phyloP scores from a whole-genome alignment of 1,284 basidiomycete species.

The Rhodotorula sp. region DNA sequence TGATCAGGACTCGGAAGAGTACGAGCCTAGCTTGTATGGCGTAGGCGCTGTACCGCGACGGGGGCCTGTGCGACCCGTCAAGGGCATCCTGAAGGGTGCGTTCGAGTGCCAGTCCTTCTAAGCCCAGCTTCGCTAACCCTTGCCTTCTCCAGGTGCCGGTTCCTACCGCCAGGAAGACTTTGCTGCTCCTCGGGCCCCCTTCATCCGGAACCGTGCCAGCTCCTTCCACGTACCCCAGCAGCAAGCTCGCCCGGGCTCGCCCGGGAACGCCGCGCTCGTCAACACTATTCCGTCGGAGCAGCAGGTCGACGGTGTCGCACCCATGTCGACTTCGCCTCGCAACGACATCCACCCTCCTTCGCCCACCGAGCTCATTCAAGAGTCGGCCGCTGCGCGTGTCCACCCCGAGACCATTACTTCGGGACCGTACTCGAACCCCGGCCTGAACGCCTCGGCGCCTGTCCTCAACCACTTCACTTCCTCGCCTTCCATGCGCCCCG shows the following conservation, averaged over 20 bases:
- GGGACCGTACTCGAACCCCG: constrained; percentile 62
- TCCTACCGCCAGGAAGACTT: constrained; percentile 41
- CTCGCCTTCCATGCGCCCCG: constrained; percentile 28
- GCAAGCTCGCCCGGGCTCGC: constrained; percentile 27
- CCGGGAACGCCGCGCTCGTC: constrained; percentile 36
- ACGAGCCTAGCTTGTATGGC: constrained; percentile 59
- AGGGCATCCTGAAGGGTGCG: constrained; percentile 83
- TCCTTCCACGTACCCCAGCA: constrained; percentile 49
- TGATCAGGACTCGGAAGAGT: constrained; percentile 53
- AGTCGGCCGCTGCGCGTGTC: constrained; percentile 15
- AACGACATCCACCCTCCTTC: constrained; percentile 30
- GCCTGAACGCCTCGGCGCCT: constrained; percentile 76
- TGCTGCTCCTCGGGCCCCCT: constrained; percentile 21
- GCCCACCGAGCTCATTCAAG: constrained; percentile 6
- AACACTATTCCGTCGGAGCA: constrained; percentile 38
- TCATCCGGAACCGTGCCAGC: constrained; percentile 47
- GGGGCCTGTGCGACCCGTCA: constrained; percentile 53
- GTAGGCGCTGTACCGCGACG: constrained; percentile 56
- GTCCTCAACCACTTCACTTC: constrained; percentile 58
- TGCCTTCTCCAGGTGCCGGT: constrained; percentile 14
- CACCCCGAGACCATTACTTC: constrained; percentile 8
- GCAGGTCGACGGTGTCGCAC: constrained; percentile 40
- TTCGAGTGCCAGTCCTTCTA: no score
- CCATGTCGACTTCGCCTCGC: constrained; percentile 25
- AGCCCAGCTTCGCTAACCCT: not conserved